Conservation (phyloP, 2,329 filamentous ascomycete genomes). For the Clarireedia homoeocarpa region DNA sequence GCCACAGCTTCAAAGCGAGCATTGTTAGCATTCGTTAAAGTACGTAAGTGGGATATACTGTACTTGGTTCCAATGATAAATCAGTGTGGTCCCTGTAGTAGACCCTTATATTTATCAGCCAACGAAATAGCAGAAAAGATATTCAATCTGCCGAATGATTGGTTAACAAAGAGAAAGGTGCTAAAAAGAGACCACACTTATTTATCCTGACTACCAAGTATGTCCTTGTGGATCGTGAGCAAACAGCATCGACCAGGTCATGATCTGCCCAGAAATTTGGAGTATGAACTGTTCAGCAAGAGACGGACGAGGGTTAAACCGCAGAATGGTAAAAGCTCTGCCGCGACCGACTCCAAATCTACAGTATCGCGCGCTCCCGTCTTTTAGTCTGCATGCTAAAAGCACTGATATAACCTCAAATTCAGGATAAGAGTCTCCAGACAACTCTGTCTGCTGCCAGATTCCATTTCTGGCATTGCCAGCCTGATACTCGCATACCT, state of each 20-base stretch:
- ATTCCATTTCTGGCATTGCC: not conserved
- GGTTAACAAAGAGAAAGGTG: too few relatives aligned
- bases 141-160: too few relatives aligned
- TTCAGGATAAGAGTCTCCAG: not conserved
- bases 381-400: slow-evolving; percentile 3
- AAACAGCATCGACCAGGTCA: not conserved
- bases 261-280: not conserved
- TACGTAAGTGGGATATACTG: slow-evolving; percentile 8
- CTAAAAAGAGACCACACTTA: too few relatives aligned
- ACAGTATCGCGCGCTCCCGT: slow-evolving; percentile 1
- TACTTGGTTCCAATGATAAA: too few relatives aligned
- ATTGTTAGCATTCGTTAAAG: not conserved
- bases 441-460: slow-evolving; percentile 4
- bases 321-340: slow-evolving; percentile 8
- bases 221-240: slow-evolving; percentile 4
- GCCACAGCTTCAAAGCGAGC: not conserved
- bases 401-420: not conserved
- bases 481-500: not conserved
- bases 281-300: slow-evolving; percentile 5
- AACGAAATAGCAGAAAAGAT: too few relatives aligned
- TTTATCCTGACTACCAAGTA: not conserved
- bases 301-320: slow-evolving; percentile 1
- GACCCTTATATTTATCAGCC: too few relatives aligned
- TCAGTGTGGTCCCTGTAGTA: too few relatives aligned
- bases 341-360: not conserved